These are phyloP conservation scores for Russula foetens DNA, from an alignment of 768 basidiomycete genomes.

Conservation along the genomic window DNA sequence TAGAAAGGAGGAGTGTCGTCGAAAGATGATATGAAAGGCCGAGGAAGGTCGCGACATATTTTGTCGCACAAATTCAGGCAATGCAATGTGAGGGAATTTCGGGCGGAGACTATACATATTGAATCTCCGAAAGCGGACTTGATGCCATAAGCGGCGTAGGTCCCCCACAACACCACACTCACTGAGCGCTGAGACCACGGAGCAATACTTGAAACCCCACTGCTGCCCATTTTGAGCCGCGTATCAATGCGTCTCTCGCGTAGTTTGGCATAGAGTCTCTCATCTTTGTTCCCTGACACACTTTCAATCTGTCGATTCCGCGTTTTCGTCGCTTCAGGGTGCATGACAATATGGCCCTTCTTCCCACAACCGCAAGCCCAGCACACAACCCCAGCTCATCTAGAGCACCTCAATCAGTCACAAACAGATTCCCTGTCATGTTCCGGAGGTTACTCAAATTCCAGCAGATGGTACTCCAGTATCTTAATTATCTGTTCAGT, in stretches of 20 bases:
- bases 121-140: neutral
- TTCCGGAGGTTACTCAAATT: slow-evolving; percentile 74
- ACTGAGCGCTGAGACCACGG: too few species aligned
- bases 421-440: slow-evolving; percentile 66
- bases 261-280: neutral
- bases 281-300: neutral
- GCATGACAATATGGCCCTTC: slow-evolving; percentile 22
- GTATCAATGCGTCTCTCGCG: slow-evolving; percentile 1
- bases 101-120: slow-evolving; percentile 1
- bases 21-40: slow-evolving; percentile 15
- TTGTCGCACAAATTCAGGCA: neutral
- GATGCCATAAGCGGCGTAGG: neutral
- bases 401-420: slow-evolving; percentile 23
- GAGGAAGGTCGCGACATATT: neutral
- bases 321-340: slow-evolving; percentile 20
- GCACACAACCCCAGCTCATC: slow-evolving; percentile 16
- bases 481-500: neutral
- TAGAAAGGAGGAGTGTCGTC: slow-evolving; percentile 18
- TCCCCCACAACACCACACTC: neutral
- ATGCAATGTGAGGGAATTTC: neutral
- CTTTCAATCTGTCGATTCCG: slow-evolving; percentile 18
- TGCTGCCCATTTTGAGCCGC: neutral
- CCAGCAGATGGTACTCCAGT: slow-evolving; percentile 68
- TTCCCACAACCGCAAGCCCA: slow-evolving; percentile 23
- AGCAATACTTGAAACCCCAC: neutral